phyloP scores from a whole-genome alignment of 257 asterid species.

The Solanum arcanum region DNA sequence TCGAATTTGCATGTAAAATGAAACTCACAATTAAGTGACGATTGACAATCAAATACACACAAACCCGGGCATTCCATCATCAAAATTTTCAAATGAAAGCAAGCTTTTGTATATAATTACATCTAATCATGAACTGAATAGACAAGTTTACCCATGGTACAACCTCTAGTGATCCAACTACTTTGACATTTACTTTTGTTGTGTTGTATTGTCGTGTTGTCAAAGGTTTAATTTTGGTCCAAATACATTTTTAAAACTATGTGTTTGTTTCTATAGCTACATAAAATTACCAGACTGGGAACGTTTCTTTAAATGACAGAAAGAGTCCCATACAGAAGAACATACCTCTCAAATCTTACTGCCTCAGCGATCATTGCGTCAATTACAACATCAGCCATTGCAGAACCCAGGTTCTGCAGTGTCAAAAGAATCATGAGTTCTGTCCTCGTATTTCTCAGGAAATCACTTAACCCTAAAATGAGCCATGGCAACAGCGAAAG shows the following conservation, averaged over 20 bases:
- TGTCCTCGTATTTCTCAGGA: slow-evolving; percentile 50
- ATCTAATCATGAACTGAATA: background rate
- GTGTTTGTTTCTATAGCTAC: background rate
- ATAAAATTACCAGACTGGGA: background rate
- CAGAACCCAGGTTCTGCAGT: slow-evolving; percentile 86
- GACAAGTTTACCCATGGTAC: background rate
- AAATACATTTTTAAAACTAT: background rate
- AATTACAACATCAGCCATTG: slow-evolving; percentile 97
- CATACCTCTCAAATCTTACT: slow-evolving; percentile 73
- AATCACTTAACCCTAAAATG: slow-evolving; percentile 37
- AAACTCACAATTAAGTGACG: background rate
- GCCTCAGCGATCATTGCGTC: slow-evolving; percentile 99
- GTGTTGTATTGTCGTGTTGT: background rate
- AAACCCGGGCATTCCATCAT: background rate
- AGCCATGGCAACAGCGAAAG: slow-evolving; percentile 86
- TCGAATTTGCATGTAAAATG: background rate
- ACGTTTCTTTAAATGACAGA: background rate
- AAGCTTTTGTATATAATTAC: background rate
- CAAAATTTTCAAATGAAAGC: background rate
- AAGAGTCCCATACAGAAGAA: slow-evolving; percentile 1
- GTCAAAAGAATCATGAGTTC: slow-evolving; percentile 78
- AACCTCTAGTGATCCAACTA: background rate
- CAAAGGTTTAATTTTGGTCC: background rate
- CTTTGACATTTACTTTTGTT: background rate
- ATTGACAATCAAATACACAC: background rate